Conservation (phyloP, 2,329 filamentous ascomycete genomes). For the Colletotrichum spinosum region DNA sequence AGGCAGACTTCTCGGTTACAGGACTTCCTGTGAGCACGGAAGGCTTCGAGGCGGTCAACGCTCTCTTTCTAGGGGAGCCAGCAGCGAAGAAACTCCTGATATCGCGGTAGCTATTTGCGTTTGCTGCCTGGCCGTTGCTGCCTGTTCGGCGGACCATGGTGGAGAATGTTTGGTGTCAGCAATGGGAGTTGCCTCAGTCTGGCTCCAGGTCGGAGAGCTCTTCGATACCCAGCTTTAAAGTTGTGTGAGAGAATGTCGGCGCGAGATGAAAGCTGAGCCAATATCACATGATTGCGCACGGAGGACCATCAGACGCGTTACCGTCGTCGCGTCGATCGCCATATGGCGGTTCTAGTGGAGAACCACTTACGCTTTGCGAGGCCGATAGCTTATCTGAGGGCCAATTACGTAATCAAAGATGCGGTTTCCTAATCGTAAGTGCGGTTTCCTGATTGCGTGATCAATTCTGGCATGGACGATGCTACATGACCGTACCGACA, state of each 20-base stretch:
- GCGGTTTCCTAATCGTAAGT: no score
- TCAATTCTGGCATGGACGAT: no score
- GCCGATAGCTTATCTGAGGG: conserved; percentile 15
- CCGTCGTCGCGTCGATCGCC: conserved; percentile 30
- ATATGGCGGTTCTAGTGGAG: conserved; percentile 23
- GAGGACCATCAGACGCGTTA: conserved; percentile 30
- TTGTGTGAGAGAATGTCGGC: neutral
- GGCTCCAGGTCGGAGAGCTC: neutral
- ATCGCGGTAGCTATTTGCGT: conserved; percentile 23
- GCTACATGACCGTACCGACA: no score
- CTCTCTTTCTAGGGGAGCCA: conserved; percentile 4
- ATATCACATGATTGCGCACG: conserved; percentile 27
- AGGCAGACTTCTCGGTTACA: neutral
- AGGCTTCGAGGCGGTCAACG: neutral
- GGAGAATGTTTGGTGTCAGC: neutral
- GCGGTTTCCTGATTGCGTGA: no score
- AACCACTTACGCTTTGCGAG: conserved; percentile 19
- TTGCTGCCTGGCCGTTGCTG: conserved; percentile 17
- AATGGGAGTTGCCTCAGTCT: neutral
- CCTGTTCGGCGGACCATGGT: conserved; percentile 29
- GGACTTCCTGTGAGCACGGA: conserved; percentile 1
- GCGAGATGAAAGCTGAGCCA: neutral
- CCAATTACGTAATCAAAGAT: conserved; percentile 15
- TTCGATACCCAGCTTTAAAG: neutral
- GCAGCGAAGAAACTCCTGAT: conserved; percentile 30